Evolutionary conservation across 805 yeast genomes (phyloP).

Genomic region (Saturnispora hagleri): DNA sequence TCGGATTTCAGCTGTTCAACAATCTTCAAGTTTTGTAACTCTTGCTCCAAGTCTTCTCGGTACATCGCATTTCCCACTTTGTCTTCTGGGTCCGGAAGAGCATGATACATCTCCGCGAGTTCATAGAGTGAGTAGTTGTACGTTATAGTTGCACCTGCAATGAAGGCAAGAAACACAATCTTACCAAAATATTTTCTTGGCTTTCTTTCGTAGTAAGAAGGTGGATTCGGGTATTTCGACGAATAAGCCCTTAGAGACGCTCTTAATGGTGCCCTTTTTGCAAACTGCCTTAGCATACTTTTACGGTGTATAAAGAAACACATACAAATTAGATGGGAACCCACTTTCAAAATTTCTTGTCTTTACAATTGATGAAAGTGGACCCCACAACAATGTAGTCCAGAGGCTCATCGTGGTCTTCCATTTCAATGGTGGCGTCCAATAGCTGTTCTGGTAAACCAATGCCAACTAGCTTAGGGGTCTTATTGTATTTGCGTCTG

Average conservation of each 20-base stretch:
- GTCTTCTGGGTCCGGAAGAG: conserved; percentile 14
- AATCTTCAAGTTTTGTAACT: conserved; percentile 41
- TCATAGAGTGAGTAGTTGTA: conserved; percentile 24
- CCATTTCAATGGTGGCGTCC: conserved; percentile 36
- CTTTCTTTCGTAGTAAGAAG: conserved; percentile 10
- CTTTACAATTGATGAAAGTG: conserved; percentile 11
- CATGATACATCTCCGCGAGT: conserved; percentile 17
- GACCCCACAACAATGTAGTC: conserved; percentile 45
- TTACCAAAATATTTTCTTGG: conserved; percentile 9
- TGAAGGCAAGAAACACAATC: conserved; percentile 13
- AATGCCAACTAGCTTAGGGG: conserved; percentile 48
- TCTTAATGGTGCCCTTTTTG: neutral
- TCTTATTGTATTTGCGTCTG: conserved; percentile 22
- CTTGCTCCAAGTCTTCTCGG: conserved; percentile 32
- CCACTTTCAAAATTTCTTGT: neutral
- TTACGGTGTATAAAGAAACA: neutral
- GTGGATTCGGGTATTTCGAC: conserved; percentile 16
- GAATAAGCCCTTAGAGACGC: conserved; percentile 1
- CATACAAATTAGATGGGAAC: neutral
- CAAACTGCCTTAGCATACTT: neutral
- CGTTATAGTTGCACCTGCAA: conserved; percentile 20
- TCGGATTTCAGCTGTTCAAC: conserved; percentile 38
- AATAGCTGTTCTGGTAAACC: conserved; percentile 61
- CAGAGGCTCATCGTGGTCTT: conserved; percentile 53
- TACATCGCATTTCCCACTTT: conserved; percentile 19